Evolutionary conservation across 257 asterid genomes (phyloP).

Genomic region (Capsicum chinense): DNA sequence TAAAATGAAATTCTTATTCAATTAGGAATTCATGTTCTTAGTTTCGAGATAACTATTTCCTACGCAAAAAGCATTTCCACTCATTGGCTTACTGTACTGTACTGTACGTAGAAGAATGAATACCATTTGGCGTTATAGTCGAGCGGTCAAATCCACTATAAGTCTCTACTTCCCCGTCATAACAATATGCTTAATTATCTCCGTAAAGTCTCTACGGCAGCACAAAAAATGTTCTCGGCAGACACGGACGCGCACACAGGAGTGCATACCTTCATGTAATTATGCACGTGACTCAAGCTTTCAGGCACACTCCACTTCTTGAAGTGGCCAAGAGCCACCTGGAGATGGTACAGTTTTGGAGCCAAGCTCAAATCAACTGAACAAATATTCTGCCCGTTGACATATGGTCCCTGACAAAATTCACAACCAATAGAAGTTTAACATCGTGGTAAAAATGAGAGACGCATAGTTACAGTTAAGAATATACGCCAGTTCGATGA

Average conservation of each 20-base stretch:
- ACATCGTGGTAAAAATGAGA: background rate
- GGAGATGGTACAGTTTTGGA: conserved; percentile 75
- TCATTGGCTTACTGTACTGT: too few relatives aligned
- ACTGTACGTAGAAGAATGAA: too few relatives aligned
- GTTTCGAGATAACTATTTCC: too few relatives aligned
- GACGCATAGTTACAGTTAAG: background rate
- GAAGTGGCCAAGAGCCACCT: conserved; percentile 72
- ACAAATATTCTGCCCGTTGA: conserved; percentile 60
- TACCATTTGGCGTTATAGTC: background rate
- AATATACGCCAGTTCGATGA: background rate
- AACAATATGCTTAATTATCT: background rate
- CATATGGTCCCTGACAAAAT: conserved; percentile 63
- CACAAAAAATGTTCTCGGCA: background rate
- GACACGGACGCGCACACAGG: background rate
- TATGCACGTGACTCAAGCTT: conserved; percentile 58
- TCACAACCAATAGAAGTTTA: background rate
- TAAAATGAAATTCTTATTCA: too few relatives aligned
- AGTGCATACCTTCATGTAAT: conserved; percentile 59
- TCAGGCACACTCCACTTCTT: conserved; percentile 74
- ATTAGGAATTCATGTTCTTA: too few relatives aligned
- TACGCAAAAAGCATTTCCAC: too few relatives aligned
- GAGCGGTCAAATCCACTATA: background rate
- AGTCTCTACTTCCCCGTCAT: background rate
- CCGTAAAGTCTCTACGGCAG: background rate
- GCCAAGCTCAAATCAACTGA: conserved; percentile 81